Conservation (phyloP, 768 basidiomycete species). For the Russula sp. region DNA sequence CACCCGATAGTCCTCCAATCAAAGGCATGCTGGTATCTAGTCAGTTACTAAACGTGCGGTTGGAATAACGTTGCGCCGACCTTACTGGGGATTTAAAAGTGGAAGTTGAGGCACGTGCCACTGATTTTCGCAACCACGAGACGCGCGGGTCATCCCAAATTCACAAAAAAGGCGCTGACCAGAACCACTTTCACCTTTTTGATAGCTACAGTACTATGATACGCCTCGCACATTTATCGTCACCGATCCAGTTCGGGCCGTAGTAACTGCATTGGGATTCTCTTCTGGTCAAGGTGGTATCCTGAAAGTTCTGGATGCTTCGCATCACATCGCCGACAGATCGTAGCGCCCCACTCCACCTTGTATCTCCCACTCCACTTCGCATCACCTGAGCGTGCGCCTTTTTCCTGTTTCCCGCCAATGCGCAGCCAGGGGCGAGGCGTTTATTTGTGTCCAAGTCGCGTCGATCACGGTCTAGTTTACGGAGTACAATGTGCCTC, state of each 20-base stretch:
- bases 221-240: not conserved
- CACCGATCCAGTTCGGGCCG: not conserved
- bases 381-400: too few relatives aligned
- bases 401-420: not conserved
- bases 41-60: not conserved
- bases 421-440: not conserved
- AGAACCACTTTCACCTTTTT: too few relatives aligned
- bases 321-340: not conserved
- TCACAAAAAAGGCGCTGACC: not conserved
- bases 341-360: not conserved
- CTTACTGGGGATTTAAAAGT: too few relatives aligned
- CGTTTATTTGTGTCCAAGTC: not conserved
- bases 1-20: not conserved
- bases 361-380: not conserved
- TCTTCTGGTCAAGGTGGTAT: not conserved
- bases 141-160: not conserved
- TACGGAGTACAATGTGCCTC: too few relatives aligned
- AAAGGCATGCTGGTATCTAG: not conserved
- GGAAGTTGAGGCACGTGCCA: not conserved
- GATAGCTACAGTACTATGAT: not conserved
- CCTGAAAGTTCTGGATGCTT: not conserved
- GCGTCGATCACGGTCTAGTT: too few relatives aligned
- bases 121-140: not conserved
- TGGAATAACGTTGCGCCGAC: not conserved
- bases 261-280: not conserved